Percentiles rank a stretch among this genome's conserved stretches.
These are phyloP conservation scores for Eragrostis nindensis DNA, from an alignment of 176 grass and related monocot species.

Conservation along the genomic window DNA sequence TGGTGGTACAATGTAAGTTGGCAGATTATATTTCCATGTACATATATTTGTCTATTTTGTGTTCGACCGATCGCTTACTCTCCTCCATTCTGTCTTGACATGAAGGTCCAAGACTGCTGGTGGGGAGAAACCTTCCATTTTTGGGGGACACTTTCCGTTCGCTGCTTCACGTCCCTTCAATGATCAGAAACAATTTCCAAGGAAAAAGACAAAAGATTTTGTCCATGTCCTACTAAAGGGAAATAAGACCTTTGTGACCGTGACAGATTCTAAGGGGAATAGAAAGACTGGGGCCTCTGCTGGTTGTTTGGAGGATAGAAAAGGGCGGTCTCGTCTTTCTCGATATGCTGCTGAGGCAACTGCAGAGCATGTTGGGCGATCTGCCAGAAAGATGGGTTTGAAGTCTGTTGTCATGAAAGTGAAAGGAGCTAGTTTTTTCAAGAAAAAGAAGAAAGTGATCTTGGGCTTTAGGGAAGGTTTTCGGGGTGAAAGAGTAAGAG, in stretches of 20 bases:
- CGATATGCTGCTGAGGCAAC: slow-evolving; percentile 41
- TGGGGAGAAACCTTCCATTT: slow-evolving; percentile 7
- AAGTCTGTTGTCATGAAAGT: slow-evolving; percentile 37
- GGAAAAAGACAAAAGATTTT: slow-evolving; percentile 29
- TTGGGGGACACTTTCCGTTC: background rate
- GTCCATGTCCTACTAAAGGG: slow-evolving; percentile 32
- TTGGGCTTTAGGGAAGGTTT: slow-evolving; percentile 50
- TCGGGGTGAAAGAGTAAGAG: slow-evolving; percentile 48
- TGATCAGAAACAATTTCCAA: background rate
- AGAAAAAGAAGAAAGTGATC: slow-evolving; percentile 46
- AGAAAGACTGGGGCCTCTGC: slow-evolving; percentile 42
- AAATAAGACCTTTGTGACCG: slow-evolving; percentile 46
- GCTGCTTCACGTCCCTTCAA: background rate
- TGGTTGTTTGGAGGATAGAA: slow-evolving; percentile 48
- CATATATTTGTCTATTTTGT: background rate
- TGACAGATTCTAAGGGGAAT: slow-evolving; percentile 43
- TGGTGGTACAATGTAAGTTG: background rate
- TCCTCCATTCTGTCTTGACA: background rate
- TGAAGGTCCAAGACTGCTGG: slow-evolving; percentile 12
- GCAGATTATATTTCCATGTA: background rate
- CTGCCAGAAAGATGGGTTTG: slow-evolving; percentile 48
- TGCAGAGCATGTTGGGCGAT: slow-evolving; percentile 33
- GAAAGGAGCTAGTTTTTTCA: slow-evolving; percentile 26
- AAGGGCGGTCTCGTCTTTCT: slow-evolving; percentile 37
- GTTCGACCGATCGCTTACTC: background rate